Evolutionary conservation across 352 stramenopile species (phyloP).

Genomic region (Phytophthora ohioensis): DNA sequence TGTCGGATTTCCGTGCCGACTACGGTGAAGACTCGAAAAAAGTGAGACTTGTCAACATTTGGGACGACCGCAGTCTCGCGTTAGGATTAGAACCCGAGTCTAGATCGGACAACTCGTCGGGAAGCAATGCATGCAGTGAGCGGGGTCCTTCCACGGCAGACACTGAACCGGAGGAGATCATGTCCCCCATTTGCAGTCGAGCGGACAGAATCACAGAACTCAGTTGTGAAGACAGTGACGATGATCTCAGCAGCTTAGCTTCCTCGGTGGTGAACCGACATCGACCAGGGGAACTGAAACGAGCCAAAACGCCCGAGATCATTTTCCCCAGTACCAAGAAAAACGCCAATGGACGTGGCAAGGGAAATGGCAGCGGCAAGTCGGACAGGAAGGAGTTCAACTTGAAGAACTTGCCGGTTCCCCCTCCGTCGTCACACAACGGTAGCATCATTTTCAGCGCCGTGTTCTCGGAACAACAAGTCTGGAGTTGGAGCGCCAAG

Average conservation of each 20-base stretch:
- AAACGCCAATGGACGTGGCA: not conserved
- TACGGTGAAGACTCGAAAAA: conserved; percentile 52
- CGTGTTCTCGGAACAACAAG: conserved; percentile 62
- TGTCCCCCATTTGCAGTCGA: conserved; percentile 53
- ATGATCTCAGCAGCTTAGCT: conserved; percentile 36
- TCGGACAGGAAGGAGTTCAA: conserved; percentile 36
- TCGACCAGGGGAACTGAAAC: conserved; percentile 38
- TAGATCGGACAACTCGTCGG: conserved; percentile 1
- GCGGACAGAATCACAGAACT: conserved; percentile 53
- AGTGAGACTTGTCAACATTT: conserved; percentile 58
- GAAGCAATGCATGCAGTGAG: conserved; percentile 22
- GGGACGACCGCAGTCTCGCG: conserved; percentile 49
- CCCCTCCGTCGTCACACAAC: conserved; percentile 61
- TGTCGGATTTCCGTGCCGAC: conserved; percentile 75
- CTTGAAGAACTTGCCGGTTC: conserved; percentile 47
- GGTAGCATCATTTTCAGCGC: conserved; percentile 74
- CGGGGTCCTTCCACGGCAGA: conserved; percentile 38
- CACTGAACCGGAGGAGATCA: conserved; percentile 53
- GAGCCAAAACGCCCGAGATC: conserved; percentile 44
- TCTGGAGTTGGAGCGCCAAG: conserved; percentile 75
- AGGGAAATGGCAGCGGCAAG: conserved; percentile 8
- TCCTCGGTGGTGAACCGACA: conserved; percentile 21
- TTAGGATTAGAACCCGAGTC: conserved; percentile 28
- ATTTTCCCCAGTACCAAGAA: conserved; percentile 36
- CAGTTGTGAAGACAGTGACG: conserved; percentile 55